Conservation (phyloP, 257 asterid species). For the Craterostigma plantagineum region DNA sequence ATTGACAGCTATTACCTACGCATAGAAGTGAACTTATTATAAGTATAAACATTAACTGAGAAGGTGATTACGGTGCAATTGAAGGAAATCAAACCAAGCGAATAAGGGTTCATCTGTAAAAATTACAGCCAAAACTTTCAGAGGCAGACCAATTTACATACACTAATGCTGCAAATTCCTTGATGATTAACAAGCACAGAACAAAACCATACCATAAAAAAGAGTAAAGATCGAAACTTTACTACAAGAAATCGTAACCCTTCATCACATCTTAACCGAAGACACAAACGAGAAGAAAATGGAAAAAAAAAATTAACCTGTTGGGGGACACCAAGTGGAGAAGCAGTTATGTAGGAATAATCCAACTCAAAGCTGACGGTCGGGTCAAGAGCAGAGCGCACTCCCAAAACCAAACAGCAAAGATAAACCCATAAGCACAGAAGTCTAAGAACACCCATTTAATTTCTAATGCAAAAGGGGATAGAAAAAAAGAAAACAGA, state of each 20-base stretch:
- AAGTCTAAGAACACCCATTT: slow-evolving; percentile 14
- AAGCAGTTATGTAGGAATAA: slow-evolving; percentile 52
- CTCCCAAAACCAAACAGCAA: slow-evolving; percentile 18
- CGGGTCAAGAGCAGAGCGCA: slow-evolving; percentile 51
- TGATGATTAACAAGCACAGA: too few species aligned
- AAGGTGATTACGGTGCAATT: not conserved
- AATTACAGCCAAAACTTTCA: too few species aligned
- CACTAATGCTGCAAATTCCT: too few species aligned
- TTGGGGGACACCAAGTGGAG: slow-evolving; percentile 94
- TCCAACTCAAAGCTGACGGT: slow-evolving; percentile 43
- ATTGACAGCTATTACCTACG: slow-evolving; percentile 83
- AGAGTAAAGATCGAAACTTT: not conserved
- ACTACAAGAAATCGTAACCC: not conserved
- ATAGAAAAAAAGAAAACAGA: too few species aligned
- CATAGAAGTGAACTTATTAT: slow-evolving; percentile 16
- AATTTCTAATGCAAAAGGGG: too few species aligned
- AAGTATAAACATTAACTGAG: not conserved
- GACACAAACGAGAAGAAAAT: not conserved
- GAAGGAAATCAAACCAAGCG: not conserved
- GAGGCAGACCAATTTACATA: too few species aligned
- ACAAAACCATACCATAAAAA: too few species aligned
- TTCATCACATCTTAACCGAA: not conserved
- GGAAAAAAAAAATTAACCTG: slow-evolving; percentile 27
- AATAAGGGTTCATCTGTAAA: not conserved
- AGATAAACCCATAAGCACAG: slow-evolving; percentile 13